These are phyloP conservation scores for Pharnaceum exiguum DNA, from an alignment of 148 eudicot species.

Conservation along the genomic window DNA sequence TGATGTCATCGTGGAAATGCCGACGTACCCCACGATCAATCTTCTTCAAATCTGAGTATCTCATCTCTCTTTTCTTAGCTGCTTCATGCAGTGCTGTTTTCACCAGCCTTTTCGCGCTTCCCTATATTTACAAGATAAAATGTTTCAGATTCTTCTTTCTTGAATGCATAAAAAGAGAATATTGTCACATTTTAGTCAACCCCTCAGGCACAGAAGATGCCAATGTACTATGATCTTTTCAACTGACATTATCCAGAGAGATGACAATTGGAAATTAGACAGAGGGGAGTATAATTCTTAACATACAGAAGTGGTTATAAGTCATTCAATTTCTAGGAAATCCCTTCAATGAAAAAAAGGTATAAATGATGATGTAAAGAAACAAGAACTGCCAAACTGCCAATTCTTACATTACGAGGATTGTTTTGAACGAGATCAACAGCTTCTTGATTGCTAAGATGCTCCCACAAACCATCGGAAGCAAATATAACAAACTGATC, in stretches of 20 bases:
- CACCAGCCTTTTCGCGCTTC: conserved; percentile 50
- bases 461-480: conserved; percentile 91
- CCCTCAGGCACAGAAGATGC: not conserved
- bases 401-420: conserved; percentile 52
- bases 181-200: not conserved
- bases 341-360: not conserved
- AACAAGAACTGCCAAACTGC: conserved; percentile 1
- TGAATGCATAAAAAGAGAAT: not conserved
- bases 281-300: too few species aligned
- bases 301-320: too few species aligned
- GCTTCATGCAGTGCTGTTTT: conserved; percentile 59
- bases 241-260: not conserved
- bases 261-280: too few species aligned
- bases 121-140: conserved; percentile 28
- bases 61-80: conserved; percentile 70
- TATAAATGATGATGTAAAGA: not conserved
- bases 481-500: conserved; percentile 85
- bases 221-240: not conserved
- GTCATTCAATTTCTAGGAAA: too few species aligned
- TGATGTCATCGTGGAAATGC: conserved; percentile 65
- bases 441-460: conserved; percentile 76
- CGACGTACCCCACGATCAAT: conserved; percentile 67
- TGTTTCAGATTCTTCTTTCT: not conserved
- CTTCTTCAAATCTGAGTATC: conserved; percentile 62
- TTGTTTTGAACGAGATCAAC: conserved; percentile 66